Evolutionary conservation across 352 stramenopile genomes (phyloP), one percentile per base, ranked within the genome.

Genomic region (Pythium insidiosum): DNA sequence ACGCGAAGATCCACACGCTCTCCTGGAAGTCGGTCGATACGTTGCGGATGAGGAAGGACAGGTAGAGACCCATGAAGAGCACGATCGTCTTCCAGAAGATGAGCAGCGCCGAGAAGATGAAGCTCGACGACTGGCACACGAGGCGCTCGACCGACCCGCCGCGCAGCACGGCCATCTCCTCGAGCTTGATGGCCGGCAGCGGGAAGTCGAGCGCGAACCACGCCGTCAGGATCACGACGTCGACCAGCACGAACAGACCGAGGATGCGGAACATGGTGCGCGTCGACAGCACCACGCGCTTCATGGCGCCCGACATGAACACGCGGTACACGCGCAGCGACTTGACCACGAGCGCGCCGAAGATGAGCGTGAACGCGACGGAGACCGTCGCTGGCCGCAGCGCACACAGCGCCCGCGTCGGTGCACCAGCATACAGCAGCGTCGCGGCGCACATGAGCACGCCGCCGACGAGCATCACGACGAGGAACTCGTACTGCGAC

Each of bases 401-500:
- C 53, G 6, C 52, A 34, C 72, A 88, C 1, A 71, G 35, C 6
- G 40, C 23, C 0, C 41, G n/a, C 0, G 62, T 76, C 0, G 75
- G 75, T 11, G 47, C 26, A 0, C 73, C 75, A n/a, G 57, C 68
- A 25, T 80, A 81, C 0, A 69, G 22, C 2, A 76, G 33, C 0
- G 63, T 47, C 1, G 60, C 53, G 4, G 25, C 40, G 30, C 66
- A 83, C 43, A 84, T 67, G 21, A 76, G 39, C 15, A 83, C 49
- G 5, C 60, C 69, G 1, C 73, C 75, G 7, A 67, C 47, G 4
- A 88, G 30, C 53, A 85, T 68, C 7, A 67, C 47, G 13, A 71
- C 38, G 0, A 88, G 43, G 23, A 88, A 68, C 39, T 84, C 66
- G 43, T 63, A 83, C 50, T 88, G 75, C 0, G 73, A 84, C n/a